Evolutionary conservation across 2,329 filamentous ascomycete species (phyloP), one percentile per base, ranked within the genome.

Genomic region (Graphilbum sp.): DNA sequence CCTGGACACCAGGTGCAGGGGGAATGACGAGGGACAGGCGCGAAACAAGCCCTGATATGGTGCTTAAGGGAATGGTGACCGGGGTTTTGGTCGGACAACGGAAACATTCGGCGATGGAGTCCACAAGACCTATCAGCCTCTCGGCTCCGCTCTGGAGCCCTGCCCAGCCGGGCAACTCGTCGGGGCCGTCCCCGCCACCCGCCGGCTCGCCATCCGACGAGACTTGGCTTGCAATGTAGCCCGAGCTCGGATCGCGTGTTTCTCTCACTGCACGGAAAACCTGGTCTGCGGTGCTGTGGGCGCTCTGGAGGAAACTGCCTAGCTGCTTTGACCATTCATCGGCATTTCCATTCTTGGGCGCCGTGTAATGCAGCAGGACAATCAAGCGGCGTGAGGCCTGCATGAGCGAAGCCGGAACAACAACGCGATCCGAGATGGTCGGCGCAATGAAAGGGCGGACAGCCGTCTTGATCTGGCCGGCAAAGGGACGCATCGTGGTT

Each of bases 231-330:
- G 64, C 54, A 32, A 55, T 52, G 44, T 69, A 67, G 4, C 64
- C 69, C 24, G 69, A 62, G 27, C 10, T 15, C 1, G 84, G 74
- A 48, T 87, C 75, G 80, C 85, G 90, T 31, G 83, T 79, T 53
- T 95, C 87, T 11, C 80, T 59, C 0, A 94, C 69, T 10, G 78
- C 75, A 35, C 87, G 75, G 50, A 94, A 81, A 1, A 92, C 66
- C 45, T 77, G 71, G 49, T 93, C 79, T 32, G 80, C 74, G 1
- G 82, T 80, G 19, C 60, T 57, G 49, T 95, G 86, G 15, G 76
- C 67, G 29, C 72, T 67, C 29, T 66, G 64, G 19, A 92, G 60
- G 11, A 78, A 64, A 8, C 62, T 60, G 34, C 69, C 67, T 34
- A 87, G 59, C 15, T 73, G 65, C 47, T 73, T 79, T 15, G 65